Conservation (phyloP, 2,329 filamentous ascomycete species). For the Xylariomycetidae sp. region DNA sequence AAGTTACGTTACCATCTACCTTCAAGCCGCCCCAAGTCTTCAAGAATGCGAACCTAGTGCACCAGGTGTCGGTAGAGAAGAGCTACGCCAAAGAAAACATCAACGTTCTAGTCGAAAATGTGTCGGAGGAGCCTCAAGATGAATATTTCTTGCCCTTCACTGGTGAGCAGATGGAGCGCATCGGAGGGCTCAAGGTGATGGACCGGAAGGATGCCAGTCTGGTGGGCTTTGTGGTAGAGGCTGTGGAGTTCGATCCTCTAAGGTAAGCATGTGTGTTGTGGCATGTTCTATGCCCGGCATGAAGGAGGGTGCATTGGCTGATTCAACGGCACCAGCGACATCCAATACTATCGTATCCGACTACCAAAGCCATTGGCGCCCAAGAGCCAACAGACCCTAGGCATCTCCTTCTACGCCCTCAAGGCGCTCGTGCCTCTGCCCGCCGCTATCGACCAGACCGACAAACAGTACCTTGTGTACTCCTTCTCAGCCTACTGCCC, state of each 20-base stretch:
- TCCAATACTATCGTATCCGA: slow-evolving; percentile 78
- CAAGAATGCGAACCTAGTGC: slow-evolving; percentile 87
- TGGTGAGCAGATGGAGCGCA: slow-evolving; percentile 62
- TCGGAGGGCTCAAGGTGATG: slow-evolving; percentile 86
- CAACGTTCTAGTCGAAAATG: slow-evolving; percentile 92
- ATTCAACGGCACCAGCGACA: slow-evolving; percentile 48
- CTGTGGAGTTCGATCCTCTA: slow-evolving; percentile 57
- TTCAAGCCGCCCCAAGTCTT: slow-evolving; percentile 89
- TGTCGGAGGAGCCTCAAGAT: slow-evolving; percentile 68
- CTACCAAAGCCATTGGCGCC: slow-evolving; percentile 71
- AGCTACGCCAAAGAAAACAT: slow-evolving; percentile 83
- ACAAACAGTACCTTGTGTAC: slow-evolving; percentile 81
- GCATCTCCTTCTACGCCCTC: slow-evolving; percentile 78
- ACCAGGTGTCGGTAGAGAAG: slow-evolving; percentile 88
- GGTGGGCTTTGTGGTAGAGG: slow-evolving; percentile 62
- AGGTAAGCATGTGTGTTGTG: slow-evolving; percentile 37
- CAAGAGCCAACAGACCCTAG: slow-evolving; percentile 74
- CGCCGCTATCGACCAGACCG: slow-evolving; percentile 73
- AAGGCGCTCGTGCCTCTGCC: slow-evolving; percentile 77
- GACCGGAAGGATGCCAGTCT: slow-evolving; percentile 76
- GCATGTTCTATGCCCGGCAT: slow-evolving; percentile 1
- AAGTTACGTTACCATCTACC: slow-evolving; percentile 52
- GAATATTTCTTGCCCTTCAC: slow-evolving; percentile 92
- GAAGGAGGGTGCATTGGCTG: slow-evolving; percentile 13
- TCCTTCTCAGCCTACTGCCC: slow-evolving; percentile 79